A percentile compares a stretch with the other conserved stretches of the same genome.
These are phyloP conservation scores for Andalucia godoyi DNA, from an alignment of 78 protist species.

Conservation along the genomic window DNA sequence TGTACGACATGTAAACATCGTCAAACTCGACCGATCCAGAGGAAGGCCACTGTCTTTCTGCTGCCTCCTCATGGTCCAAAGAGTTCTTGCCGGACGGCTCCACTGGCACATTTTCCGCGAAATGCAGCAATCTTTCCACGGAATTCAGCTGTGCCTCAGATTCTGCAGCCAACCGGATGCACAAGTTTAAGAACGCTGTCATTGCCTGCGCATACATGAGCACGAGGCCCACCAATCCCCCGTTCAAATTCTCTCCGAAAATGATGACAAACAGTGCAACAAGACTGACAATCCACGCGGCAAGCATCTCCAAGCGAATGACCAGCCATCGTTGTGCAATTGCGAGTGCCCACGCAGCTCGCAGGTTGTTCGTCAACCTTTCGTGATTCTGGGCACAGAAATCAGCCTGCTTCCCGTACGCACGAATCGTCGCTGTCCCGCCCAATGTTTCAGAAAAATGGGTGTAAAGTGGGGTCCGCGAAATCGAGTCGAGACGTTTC, in stretches of 20 bases:
- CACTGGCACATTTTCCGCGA: background rate
- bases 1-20: slow-evolving; percentile 35
- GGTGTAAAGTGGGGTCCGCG: slow-evolving; percentile 76
- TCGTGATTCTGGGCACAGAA: background rate
- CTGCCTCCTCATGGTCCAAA: background rate
- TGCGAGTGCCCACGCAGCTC: background rate
- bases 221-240: slow-evolving; percentile 45
- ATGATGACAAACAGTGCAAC: slow-evolving; percentile 31
- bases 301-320: slow-evolving; percentile 54
- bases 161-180: background rate
- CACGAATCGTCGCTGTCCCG: slow-evolving; percentile 85
- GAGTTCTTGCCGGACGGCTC: background rate
- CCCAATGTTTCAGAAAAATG: slow-evolving; percentile 67
- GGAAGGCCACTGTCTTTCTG: slow-evolving; percentile 45
- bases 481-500: slow-evolving; percentile 59
- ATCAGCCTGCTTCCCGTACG: slow-evolving; percentile 19
- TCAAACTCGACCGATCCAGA: slow-evolving; percentile 38
- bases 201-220: slow-evolving; percentile 27
- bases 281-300: slow-evolving; percentile 34
- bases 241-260: slow-evolving; percentile 1
- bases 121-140: slow-evolving; percentile 6
- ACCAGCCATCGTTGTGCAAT: slow-evolving; percentile 52
- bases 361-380: background rate
- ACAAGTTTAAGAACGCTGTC: background rate
- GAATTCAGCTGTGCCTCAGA: slow-evolving; percentile 6